Base-by-base conservation (phyloP, 768 basidiomycete genomes). In the Crucibulum laeve region DNA sequence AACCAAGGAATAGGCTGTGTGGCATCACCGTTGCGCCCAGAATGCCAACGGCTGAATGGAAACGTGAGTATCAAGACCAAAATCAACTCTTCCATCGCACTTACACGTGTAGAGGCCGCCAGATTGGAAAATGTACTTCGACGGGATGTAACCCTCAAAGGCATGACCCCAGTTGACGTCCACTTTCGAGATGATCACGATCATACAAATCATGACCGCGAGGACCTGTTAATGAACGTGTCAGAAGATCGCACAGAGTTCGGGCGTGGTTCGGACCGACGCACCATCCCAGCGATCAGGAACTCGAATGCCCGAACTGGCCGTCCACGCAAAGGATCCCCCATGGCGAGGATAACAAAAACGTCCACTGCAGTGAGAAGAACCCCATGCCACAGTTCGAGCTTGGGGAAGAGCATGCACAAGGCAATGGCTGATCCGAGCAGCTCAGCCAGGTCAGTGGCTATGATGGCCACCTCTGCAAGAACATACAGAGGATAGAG, bases 21-120 rank as follows among this genome's bases (percentile, higher is more conserved):
- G 92, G 92, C 92, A 94, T 94, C 46, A 92, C 84, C 2, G 91
- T 96, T 1, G 91, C 90, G 23, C 87, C 84, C 1, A 87, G 56
- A 39, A 90, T 82, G 26, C 86, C 86, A 42, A 87, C 78, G 23
- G 82, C 80, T 82, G 47, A 32, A 46, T 26, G 30, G 19, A 40
- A 23, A 19, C 48, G 33, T 43, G 23, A 8, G n/a, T n/a, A n/a
- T n/a, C n/a, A n/a, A n/a, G n/a, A n/a, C n/a, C n/a, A n/a, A n/a
- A 42, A 37, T 13, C 36, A 52, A 5, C 19, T 23, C n/a, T n/a
- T n/a, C n/a, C n/a, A 40, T 32, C 41, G 36, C 17, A 61, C 77
- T 33, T 54, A 86, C 85, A 82, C 0, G 77, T 81, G 54, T 86
- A 89, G 15, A 88, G 60, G 22, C 74, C 79, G 10, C 75, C 75